Conservation (phyloP, 805 yeast genomes). For the Komagataella mondaviorum region DNA sequence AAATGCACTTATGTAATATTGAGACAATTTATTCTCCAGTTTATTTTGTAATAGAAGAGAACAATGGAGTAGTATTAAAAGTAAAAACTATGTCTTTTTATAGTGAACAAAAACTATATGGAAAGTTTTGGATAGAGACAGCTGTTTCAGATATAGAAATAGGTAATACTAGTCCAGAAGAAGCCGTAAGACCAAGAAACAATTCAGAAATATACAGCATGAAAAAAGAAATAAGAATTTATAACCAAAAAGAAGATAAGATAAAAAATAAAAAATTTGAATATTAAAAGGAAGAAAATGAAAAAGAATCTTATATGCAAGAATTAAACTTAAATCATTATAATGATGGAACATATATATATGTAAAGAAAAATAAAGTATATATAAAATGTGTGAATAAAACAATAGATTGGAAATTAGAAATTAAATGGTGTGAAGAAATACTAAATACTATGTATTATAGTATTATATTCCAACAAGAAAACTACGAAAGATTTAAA, state of each 20-base stretch:
- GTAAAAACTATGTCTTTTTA: background rate
- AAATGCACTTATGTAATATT: background rate
- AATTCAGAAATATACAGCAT: too few relatives aligned
- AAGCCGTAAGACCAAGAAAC: too few relatives aligned
- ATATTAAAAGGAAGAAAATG: background rate
- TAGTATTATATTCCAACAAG: too few relatives aligned
- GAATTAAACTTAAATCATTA: background rate
- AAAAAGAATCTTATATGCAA: background rate
- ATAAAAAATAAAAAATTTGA: too few relatives aligned
- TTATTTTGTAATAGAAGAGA: background rate
- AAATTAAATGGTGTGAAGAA: background rate
- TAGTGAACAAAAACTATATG: background rate
- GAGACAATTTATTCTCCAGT: background rate
- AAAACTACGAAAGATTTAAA: too few relatives aligned
- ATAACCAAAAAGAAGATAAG: too few relatives aligned
- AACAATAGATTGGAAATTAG: background rate
- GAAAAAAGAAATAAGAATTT: too few relatives aligned
- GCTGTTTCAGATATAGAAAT: background rate
- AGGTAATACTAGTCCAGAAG: background rate
- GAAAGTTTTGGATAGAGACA: too few relatives aligned
- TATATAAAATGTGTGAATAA: background rate
- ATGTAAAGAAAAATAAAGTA: too few relatives aligned
- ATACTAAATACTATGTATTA: too few relatives aligned
- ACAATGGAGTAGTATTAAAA: background rate
- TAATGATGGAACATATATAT: background rate